phyloP scores from a whole-genome alignment of 805 yeast species.

The Candida peoriensis region DNA sequence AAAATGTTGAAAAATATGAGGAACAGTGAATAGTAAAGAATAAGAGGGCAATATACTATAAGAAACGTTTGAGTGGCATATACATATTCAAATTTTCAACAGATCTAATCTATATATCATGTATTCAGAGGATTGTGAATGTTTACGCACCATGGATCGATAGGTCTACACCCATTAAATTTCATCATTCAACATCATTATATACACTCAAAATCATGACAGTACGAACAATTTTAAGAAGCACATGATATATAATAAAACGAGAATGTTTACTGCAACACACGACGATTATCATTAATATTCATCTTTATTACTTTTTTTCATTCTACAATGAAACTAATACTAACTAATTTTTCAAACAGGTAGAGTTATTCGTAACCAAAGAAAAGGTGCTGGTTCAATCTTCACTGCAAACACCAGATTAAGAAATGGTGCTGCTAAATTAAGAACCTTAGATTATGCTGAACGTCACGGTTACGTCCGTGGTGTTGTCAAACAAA shows the following conservation, averaged over 20 bases:
- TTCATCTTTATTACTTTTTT: too few species aligned
- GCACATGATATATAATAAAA: neutral
- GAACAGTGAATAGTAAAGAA: neutral
- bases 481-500: slow-evolving; percentile 98
- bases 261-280: neutral
- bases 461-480: slow-evolving; percentile 99
- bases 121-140: neutral
- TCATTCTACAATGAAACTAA: neutral
- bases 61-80: neutral
- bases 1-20: neutral
- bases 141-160: neutral
- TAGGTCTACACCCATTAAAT: neutral
- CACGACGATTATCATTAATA: too few species aligned
- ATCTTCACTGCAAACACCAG: slow-evolving; percentile 99
- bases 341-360: slow-evolving; percentile 22
- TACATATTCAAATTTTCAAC: neutral
- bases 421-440: slow-evolving; percentile 99
- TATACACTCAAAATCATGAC: neutral
- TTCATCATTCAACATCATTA: neutral
- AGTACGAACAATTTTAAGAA: neutral
- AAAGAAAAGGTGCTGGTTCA: slow-evolving; percentile 99
- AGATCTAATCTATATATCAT: neutral
- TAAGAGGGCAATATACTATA: neutral
- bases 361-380: slow-evolving; percentile 99
- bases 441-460: slow-evolving; percentile 97